Percentiles rank a stretch among this genome's conserved stretches.
These are phyloP conservation scores for Aquilaria agallochum DNA, from an alignment of 441 rosid genomes.

Conservation along the genomic window DNA sequence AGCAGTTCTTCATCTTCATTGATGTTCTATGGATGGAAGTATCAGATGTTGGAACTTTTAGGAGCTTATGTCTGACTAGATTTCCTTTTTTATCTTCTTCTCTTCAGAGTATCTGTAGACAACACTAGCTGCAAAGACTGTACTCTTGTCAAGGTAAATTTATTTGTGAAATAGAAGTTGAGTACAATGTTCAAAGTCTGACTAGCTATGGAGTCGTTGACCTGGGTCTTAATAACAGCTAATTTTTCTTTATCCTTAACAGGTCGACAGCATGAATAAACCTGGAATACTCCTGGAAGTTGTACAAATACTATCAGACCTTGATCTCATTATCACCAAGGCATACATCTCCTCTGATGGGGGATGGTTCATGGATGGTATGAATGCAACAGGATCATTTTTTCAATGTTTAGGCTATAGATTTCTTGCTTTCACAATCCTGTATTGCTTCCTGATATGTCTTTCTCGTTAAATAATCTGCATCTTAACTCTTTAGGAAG, in stretches of 20 bases:
- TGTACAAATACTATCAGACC: slow-evolving; percentile 82
- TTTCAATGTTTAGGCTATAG: neutral
- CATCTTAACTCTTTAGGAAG: neutral
- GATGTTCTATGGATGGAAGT: too few relatives aligned
- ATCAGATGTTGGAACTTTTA: neutral
- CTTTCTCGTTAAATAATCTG: neutral
- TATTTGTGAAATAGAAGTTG: neutral
- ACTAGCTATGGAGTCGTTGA: too few relatives aligned
- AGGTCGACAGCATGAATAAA: slow-evolving; percentile 94
- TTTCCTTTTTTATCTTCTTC: slow-evolving; percentile 6
- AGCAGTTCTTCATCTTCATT: too few relatives aligned
- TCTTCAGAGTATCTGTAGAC: slow-evolving; percentile 76
- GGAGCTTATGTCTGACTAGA: slow-evolving; percentile 1
- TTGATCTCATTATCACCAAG: slow-evolving; percentile 78
- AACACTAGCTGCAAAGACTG: slow-evolving; percentile 60
- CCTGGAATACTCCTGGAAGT: slow-evolving; percentile 94
- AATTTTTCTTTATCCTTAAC: neutral
- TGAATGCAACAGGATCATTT: slow-evolving; percentile 7
- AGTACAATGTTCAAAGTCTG: too few relatives aligned
- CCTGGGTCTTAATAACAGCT: too few relatives aligned
- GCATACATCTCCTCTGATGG: slow-evolving; percentile 96
- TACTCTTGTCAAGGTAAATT: slow-evolving; percentile 72
- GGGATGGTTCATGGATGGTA: slow-evolving; percentile 99
- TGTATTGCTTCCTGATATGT: neutral
- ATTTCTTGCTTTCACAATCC: neutral